phyloP scores from a whole-genome alignment of 2,329 filamentous ascomycete genomes.

The Pseudogymnoascus sp. region DNA sequence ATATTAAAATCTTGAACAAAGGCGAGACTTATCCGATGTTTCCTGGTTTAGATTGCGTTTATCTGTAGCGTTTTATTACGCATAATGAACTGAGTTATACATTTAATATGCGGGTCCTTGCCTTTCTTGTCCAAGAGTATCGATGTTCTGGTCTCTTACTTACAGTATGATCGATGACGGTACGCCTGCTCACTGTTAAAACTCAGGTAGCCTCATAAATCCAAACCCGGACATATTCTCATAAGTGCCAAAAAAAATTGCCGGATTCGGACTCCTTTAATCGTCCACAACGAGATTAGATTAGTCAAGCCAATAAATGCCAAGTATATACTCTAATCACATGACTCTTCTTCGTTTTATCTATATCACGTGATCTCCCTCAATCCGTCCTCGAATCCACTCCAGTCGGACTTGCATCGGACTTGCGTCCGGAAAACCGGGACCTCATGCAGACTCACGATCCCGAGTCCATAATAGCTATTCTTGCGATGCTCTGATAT shows the following conservation, averaged over 20 bases:
- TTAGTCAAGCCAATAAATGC: background rate
- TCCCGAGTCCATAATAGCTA: conserved; percentile 2
- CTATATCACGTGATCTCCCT: background rate
- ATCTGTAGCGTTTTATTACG: background rate
- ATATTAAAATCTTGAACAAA: background rate
- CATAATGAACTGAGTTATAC: background rate
- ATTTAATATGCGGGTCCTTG: background rate
- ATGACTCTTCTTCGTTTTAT: background rate
- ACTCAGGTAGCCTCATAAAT: background rate
- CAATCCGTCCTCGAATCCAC: conserved; percentile 10
- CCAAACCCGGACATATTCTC: background rate
- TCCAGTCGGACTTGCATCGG: conserved; percentile 8
- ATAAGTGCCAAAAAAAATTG: background rate
- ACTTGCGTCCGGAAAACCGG: conserved; percentile 7
- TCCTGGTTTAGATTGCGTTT: background rate
- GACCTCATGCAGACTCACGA: conserved; percentile 7
- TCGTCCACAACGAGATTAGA: background rate
- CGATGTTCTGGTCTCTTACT: background rate
- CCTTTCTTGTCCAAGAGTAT: background rate
- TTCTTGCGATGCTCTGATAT: background rate
- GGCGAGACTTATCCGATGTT: background rate
- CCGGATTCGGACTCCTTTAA: background rate
- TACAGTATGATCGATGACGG: too few relatives aligned
- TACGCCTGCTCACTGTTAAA: background rate
- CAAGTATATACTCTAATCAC: background rate